Evolutionary conservation across 371 early-diverging fungal species (phyloP).

Genomic region (Apophysomyces variabilis): DNA sequence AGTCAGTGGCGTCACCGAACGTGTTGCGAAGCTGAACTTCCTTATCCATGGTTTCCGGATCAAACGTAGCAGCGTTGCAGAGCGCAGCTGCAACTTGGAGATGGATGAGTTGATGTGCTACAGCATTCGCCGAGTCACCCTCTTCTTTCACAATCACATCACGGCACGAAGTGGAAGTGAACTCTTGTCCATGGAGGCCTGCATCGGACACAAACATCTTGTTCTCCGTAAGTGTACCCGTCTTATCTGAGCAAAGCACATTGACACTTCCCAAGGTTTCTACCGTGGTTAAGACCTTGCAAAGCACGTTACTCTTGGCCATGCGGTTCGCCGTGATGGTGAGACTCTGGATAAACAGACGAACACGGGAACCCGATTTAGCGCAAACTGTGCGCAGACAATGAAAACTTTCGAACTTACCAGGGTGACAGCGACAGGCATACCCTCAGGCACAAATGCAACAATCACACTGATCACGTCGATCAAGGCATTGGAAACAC

Average conservation of each 20-base stretch:
- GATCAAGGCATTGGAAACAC: constrained; percentile 61
- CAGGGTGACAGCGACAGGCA: constrained; percentile 61
- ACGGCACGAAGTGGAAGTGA: constrained; percentile 33
- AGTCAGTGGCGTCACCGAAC: constrained; percentile 80
- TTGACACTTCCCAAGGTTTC: constrained; percentile 74
- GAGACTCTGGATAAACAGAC: constrained; percentile 22
- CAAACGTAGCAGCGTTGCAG: constrained; percentile 71
- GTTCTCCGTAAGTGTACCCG: constrained; percentile 94
- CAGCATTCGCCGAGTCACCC: not conserved
- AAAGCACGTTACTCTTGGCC: constrained; percentile 57
- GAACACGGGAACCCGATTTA: too few relatives aligned
- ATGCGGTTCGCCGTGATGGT: constrained; percentile 64
- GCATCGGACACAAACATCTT: constrained; percentile 76
- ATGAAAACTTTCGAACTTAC: not conserved
- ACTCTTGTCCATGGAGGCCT: constrained; percentile 44
- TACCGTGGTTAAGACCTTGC: constrained; percentile 66
- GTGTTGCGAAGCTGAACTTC: constrained; percentile 60
- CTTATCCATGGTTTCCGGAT: constrained; percentile 40
- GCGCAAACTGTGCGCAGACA: too few relatives aligned
- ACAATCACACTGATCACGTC: constrained; percentile 77
- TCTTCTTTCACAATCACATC: constrained; percentile 23
- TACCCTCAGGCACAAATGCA: constrained; percentile 71
- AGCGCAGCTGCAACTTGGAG: constrained; percentile 59
- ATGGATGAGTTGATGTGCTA: constrained; percentile 32
- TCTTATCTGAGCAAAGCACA: constrained; percentile 90